Conservation (phyloP, 345 rosid species). For the Dovyalis caffra region DNA sequence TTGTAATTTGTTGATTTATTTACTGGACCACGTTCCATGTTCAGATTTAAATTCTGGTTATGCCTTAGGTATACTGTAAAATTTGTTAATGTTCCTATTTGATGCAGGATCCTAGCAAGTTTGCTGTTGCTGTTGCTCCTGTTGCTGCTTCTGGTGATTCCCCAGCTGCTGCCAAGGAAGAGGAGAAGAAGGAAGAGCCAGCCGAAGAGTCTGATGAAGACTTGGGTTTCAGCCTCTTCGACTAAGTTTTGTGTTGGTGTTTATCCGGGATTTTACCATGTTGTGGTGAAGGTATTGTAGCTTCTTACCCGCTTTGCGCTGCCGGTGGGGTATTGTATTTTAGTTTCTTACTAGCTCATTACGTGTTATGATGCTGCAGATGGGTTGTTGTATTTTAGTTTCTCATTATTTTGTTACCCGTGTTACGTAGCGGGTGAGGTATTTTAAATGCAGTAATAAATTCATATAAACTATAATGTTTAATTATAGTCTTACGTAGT, state of each 20-base stretch:
- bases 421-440: no score
- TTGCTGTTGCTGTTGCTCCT: conserved; percentile 48
- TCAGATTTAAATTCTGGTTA: neutral
- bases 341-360: no score
- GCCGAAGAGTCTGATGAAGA: conserved; percentile 88
- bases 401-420: no score
- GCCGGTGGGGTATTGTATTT: no score
- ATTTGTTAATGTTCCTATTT: neutral
- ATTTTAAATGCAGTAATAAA: no score
- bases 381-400: no score
- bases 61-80: neutral
- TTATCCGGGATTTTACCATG: neutral
- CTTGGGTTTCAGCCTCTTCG: conserved; percentile 82
- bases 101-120: conserved; percentile 78
- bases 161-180: conserved; percentile 43
- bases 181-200: conserved; percentile 76
- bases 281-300: neutral
- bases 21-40: neutral
- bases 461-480: no score
- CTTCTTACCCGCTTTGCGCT: no score
- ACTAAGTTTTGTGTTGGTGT: conserved; percentile 29
- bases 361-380: no score
- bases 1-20: neutral
- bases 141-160: conserved; percentile 30
- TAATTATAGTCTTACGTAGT: no score